These are phyloP conservation scores for Elaeagnus macrophylla DNA, from an alignment of 306 rosid species.

Conservation along the genomic window DNA sequence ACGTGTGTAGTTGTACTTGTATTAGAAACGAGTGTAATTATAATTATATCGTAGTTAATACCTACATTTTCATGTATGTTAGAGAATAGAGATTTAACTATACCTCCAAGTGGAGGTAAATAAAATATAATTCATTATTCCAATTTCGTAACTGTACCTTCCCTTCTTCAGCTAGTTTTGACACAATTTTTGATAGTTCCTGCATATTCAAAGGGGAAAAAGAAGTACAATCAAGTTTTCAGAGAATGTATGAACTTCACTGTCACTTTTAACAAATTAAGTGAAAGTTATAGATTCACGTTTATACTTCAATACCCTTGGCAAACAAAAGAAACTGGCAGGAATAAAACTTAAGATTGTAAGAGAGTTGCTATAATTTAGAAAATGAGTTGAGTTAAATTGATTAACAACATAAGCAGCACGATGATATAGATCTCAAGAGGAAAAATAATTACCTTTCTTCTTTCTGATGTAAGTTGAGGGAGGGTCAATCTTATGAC, in stretches of 20 bases:
- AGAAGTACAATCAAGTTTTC: background rate
- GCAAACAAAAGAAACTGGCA: too few relatives aligned
- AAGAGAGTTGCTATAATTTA: too few relatives aligned
- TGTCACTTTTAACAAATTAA: too few relatives aligned
- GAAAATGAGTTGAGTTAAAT: background rate
- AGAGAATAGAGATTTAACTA: too few relatives aligned
- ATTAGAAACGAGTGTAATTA: too few relatives aligned
- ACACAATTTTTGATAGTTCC: slow-evolving; percentile 77
- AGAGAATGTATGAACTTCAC: background rate
- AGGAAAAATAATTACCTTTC: slow-evolving; percentile 53
- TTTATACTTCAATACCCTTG: background rate
- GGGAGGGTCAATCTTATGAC: slow-evolving; percentile 71
- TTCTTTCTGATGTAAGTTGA: slow-evolving; percentile 80
- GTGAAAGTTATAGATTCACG: background rate
- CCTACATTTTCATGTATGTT: too few relatives aligned
- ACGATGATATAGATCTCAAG: background rate
- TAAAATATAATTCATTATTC: too few relatives aligned
- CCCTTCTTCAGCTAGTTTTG: slow-evolving; percentile 94
- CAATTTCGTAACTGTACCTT: slow-evolving; percentile 76
- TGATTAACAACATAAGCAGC: background rate
- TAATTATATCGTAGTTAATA: too few relatives aligned
- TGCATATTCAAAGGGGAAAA: slow-evolving; percentile 16
- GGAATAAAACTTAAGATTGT: too few relatives aligned
- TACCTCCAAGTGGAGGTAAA: too few relatives aligned
- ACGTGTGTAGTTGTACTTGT: too few relatives aligned